Percentiles rank a stretch among this genome's conserved stretches.
Evolutionary conservation across 805 yeast genomes (phyloP).

Genomic region (Saccharomycopsis schoenii): DNA sequence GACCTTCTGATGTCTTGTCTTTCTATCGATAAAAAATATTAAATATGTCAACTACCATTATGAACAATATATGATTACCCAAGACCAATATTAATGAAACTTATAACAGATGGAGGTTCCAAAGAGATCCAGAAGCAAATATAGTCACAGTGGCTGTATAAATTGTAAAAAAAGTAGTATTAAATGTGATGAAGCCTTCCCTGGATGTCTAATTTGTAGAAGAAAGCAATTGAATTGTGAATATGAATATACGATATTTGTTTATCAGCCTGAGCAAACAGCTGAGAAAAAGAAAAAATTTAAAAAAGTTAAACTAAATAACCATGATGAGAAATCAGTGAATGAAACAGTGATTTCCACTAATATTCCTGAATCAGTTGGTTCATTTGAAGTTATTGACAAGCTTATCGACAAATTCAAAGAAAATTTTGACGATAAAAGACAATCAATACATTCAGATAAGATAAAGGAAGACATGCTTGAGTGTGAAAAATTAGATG

Average conservation of each 20-base stretch:
- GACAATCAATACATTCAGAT: background rate
- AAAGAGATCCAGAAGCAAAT: constrained; percentile 1
- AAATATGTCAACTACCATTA: too few species aligned
- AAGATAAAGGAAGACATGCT: background rate
- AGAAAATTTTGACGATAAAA: background rate
- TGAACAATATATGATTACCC: too few species aligned
- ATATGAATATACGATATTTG: background rate
- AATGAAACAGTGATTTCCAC: background rate
- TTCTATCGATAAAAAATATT: background rate
- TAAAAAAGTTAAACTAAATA: background rate
- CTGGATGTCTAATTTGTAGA: background rate
- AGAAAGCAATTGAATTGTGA: constrained; percentile 1
- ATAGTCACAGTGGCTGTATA: constrained; percentile 4
- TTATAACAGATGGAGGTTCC: background rate
- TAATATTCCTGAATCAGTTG: background rate
- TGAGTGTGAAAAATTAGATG: constrained; percentile 2
- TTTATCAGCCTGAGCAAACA: constrained; percentile 1
- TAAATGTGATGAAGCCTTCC: constrained; percentile 4
- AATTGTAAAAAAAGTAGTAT: constrained; percentile 2
- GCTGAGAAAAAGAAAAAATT: constrained; percentile 1
- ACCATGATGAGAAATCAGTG: background rate
- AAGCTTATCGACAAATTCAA: constrained; percentile 3
- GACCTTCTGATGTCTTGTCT: background rate
- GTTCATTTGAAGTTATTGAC: constrained; percentile 3
- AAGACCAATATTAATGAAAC: background rate